Base-by-base conservation (phyloP, 305 asterid genomes). In the Fraxinus paxiana region DNA sequence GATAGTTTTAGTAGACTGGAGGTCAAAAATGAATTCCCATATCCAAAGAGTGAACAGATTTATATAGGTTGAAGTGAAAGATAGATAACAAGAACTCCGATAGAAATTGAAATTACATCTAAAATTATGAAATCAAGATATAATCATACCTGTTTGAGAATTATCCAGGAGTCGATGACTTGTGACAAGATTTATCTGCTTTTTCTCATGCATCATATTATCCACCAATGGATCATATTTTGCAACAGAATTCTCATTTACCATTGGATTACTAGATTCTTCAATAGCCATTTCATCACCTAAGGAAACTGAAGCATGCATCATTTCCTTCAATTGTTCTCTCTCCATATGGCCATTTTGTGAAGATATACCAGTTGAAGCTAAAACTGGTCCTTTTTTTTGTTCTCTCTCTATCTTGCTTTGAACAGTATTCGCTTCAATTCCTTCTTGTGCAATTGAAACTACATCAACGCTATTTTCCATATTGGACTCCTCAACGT, bases 91-190 rank as follows among this genome's bases (percentile, higher is more conserved):
- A 63, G 20, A 70, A 17, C 31, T 71, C 35, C 4, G 37, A 7
- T 7, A 26, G 30, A 76, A 33, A 13, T 37, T 24, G 17, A 24
- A 30, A 61, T 79, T 20, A 56, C 77, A 71, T 24, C 22, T 15
- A 73, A 56, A 72, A 80, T 72, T 70, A 84, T 31, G 46, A 43
- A 69, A 59, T 41, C 5, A 77, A 75, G 80, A 85, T 17, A 77
- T 61, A 76, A 69, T 15, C 18, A 61, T 83, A 93, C 94, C 95
- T 82, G 89, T 38, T 76, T 63, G 80, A 73, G 89, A 86, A 86
- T 87, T 82, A 75, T 82, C 82, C 31, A 30, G 75, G 18, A 15
- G 56, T 46, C 7, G 56, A 46, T 37, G 43, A n/a, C 81, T 77
- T 78, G 71, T 12, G 83, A 78, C 73, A 69, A 81, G 20, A 75